phyloP scores from a whole-genome alignment of 495 filamentous ascomycete genomes.

The Evansstolkia leycettana region DNA sequence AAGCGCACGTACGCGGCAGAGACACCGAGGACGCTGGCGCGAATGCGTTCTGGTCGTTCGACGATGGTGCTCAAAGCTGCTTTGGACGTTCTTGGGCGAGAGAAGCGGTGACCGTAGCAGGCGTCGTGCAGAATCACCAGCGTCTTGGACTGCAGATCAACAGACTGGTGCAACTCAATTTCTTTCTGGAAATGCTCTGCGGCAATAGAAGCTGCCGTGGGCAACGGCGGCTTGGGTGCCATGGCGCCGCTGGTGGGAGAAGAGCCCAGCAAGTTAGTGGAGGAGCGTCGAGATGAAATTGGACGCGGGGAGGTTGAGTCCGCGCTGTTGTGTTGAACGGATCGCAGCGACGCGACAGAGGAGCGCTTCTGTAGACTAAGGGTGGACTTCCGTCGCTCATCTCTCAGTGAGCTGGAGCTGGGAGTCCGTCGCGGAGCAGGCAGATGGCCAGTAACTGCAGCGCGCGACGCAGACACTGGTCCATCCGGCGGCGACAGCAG shows the following conservation, averaged over 20 bases:
- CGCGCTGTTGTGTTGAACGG: conserved; percentile 14
- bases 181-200: conserved; percentile 58
- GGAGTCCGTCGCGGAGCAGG: conserved; percentile 34
- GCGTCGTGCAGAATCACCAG: conserved; percentile 81
- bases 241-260: conserved; percentile 18
- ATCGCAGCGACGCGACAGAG: conserved; percentile 32
- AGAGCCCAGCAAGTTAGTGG: conserved; percentile 27
- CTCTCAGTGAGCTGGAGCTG: conserved; percentile 37
- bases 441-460: conserved; percentile 8
- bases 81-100: conserved; percentile 56
- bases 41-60: conserved; percentile 84
- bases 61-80: conserved; percentile 61
- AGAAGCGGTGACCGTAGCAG: conserved; percentile 86
- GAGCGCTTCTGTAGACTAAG: conserved; percentile 32
- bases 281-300: conserved; percentile 31
- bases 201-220: conserved; percentile 59
- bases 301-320: conserved; percentile 20
- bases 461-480: conserved; percentile 11
- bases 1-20: conserved; percentile 81
- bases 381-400: conserved; percentile 33
- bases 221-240: conserved; percentile 16
- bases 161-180: conserved; percentile 46
- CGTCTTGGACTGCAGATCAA: conserved; percentile 45
- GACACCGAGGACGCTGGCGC: conserved; percentile 69
- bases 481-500: conserved; percentile 19